Conservation (phyloP, 2,329 filamentous ascomycete genomes). For the Tolypocladium sp. region DNA sequence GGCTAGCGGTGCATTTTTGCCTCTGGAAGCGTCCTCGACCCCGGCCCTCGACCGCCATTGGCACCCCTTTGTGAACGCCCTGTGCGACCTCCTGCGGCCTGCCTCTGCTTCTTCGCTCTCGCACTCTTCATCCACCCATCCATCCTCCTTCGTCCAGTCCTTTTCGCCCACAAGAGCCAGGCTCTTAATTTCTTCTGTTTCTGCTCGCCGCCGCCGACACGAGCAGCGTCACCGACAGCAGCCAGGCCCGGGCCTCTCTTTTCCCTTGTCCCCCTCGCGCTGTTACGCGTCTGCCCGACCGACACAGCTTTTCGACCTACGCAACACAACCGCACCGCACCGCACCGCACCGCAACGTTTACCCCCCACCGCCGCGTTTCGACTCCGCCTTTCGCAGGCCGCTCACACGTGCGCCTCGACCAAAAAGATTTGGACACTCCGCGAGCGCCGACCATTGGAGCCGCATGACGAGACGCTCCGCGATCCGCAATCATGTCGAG, state of each 20-base stretch:
- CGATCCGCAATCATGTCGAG: conserved; percentile 49
- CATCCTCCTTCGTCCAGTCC: conserved; percentile 2
- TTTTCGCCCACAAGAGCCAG: conserved; percentile 2
- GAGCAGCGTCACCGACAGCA: neutral
- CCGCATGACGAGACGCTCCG: conserved; percentile 27
- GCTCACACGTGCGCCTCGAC: conserved; percentile 19
- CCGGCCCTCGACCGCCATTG: neutral
- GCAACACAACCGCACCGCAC: neutral
- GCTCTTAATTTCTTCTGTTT: neutral
- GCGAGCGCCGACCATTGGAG: conserved; percentile 13
- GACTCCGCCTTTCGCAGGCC: conserved; percentile 16
- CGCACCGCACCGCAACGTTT: neutral
- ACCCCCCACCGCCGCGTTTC: conserved; percentile 5
- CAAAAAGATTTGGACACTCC: conserved; percentile 4
- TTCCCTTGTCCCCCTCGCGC: conserved; percentile 10
- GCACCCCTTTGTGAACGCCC: conserved; percentile 2
- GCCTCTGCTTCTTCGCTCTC: neutral
- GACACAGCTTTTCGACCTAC: neutral
- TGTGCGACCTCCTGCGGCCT: neutral
- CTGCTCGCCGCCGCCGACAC: neutral
- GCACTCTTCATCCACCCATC: neutral
- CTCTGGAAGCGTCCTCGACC: neutral
- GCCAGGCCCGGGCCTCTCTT: neutral
- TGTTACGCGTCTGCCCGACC: conserved; percentile 1
- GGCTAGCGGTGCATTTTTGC: neutral